These are phyloP conservation scores for Sclerotinia nivalis DNA, from an alignment of 2,329 filamentous ascomycete genomes.

Conservation along the genomic window DNA sequence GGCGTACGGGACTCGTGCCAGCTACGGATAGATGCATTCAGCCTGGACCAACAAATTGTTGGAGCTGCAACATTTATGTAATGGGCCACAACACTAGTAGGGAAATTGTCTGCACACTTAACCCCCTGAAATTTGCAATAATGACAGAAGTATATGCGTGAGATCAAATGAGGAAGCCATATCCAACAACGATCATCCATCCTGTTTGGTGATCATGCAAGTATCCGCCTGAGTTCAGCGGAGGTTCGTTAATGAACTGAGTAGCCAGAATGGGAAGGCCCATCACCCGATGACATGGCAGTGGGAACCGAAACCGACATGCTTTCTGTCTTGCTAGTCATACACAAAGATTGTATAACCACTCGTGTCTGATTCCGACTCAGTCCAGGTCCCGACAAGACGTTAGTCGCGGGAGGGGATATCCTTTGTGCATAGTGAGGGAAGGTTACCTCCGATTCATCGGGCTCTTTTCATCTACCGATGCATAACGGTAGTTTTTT, in stretches of 20 bases:
- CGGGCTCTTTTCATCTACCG: slow-evolving; percentile 13
- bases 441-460: not conserved
- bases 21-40: slow-evolving; percentile 10
- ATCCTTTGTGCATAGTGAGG: not conserved
- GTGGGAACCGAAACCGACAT: slow-evolving; percentile 11
- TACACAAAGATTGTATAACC: slow-evolving; percentile 9
- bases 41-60: slow-evolving; percentile 18
- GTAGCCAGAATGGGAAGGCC: not conserved
- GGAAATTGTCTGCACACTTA: not conserved
- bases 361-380: slow-evolving; percentile 11
- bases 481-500: not conserved
- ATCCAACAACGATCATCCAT: not conserved
- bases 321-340: not conserved
- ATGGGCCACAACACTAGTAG: slow-evolving; percentile 3
- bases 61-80: slow-evolving; percentile 9
- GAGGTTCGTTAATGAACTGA: not conserved
- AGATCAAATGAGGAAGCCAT: not conserved
- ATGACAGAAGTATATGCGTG: not conserved
- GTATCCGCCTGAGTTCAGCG: not conserved
- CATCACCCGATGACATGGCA: slow-evolving; percentile 16
- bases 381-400: slow-evolving; percentile 10
- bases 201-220: slow-evolving; percentile 10
- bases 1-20: slow-evolving; percentile 17
- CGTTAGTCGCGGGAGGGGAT: not conserved
- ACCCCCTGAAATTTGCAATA: not conserved